Percentiles rank a stretch among this genome's conserved stretches.
phyloP scores from a whole-genome alignment of 106 monocot genomes.

The Phalaenopsis equestris region DNA sequence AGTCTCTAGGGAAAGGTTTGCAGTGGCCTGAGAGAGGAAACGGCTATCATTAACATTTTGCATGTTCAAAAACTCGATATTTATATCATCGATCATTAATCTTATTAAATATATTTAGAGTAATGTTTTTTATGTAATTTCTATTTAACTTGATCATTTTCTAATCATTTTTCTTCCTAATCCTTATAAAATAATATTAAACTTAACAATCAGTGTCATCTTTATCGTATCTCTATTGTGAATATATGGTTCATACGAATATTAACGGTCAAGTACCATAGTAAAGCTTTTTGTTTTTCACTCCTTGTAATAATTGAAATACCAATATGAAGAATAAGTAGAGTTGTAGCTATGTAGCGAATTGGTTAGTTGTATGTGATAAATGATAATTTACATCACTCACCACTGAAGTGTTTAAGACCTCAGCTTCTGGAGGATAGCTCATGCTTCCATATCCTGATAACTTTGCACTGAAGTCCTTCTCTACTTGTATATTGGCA shows the following conservation, averaged over 20 bases:
- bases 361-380: background rate
- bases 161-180: no score
- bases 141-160: no score
- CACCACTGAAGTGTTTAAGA: constrained; percentile 49
- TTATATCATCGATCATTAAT: background rate
- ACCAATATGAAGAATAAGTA: background rate
- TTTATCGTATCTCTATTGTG: background rate
- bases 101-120: background rate
- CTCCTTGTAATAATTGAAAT: background rate
- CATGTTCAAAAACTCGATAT: background rate
- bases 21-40: constrained; percentile 29
- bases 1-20: constrained; percentile 59
- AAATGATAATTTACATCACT: constrained; percentile 15
- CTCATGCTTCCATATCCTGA: constrained; percentile 68
- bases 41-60: background rate
- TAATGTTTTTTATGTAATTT: no score
- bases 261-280: background rate
- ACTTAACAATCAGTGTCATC: no score
- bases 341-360: background rate
- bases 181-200: no score
- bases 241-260: background rate
- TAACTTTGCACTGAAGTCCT: constrained; percentile 79
- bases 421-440: constrained; percentile 40
- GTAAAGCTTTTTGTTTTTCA: background rate
- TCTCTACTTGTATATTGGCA: constrained; percentile 72